phyloP scores from a whole-genome alignment of 2,329 filamentous ascomycete species.

The Aspergillus spinulosporus region DNA sequence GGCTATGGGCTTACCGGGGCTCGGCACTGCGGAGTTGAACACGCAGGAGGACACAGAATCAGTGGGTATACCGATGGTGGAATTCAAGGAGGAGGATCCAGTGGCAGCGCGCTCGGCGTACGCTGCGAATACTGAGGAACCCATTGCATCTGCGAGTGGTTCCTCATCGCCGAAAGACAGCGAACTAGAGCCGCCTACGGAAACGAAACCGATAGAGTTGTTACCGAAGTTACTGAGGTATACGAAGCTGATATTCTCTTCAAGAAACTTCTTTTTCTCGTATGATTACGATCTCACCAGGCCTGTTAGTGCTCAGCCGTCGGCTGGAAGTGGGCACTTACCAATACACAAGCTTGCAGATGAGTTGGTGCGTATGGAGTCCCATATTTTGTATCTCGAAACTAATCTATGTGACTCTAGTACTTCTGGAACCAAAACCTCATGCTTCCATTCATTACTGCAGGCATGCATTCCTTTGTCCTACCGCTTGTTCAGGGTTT shows the following conservation, averaged over 20 bases:
- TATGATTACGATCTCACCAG: constrained; percentile 92
- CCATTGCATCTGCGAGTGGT: constrained; percentile 10
- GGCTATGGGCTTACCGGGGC: constrained; percentile 74
- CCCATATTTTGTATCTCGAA: background rate
- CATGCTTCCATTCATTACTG: constrained; percentile 69
- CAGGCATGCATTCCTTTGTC: constrained; percentile 68
- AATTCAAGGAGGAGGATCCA: constrained; percentile 14
- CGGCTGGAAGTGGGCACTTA: constrained; percentile 45
- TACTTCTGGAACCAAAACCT: constrained; percentile 93
- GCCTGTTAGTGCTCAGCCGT: constrained; percentile 49
- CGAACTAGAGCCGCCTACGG: constrained; percentile 16
- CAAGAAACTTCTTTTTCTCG: constrained; percentile 87
- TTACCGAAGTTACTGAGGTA: constrained; percentile 83
- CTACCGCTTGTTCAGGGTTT: constrained; percentile 93
- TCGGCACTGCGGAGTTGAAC: constrained; percentile 60
- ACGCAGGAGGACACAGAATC: constrained; percentile 43
- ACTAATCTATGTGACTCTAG: constrained; percentile 31
- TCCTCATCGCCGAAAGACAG: constrained; percentile 5
- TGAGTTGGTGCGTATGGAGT: constrained; percentile 49
- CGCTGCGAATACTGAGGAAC: constrained; percentile 18
- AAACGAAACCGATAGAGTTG: constrained; percentile 56
- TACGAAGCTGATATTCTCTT: constrained; percentile 80
- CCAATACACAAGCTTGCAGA: constrained; percentile 74
- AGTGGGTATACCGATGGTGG: constrained; percentile 24
- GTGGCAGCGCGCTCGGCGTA: constrained; percentile 5